A percentile compares a stretch with the other conserved stretches of the same genome.
These are phyloP conservation scores for Colletotrichum spaethianum DNA, from an alignment of 2,329 filamentous ascomycete genomes.

Conservation along the genomic window DNA sequence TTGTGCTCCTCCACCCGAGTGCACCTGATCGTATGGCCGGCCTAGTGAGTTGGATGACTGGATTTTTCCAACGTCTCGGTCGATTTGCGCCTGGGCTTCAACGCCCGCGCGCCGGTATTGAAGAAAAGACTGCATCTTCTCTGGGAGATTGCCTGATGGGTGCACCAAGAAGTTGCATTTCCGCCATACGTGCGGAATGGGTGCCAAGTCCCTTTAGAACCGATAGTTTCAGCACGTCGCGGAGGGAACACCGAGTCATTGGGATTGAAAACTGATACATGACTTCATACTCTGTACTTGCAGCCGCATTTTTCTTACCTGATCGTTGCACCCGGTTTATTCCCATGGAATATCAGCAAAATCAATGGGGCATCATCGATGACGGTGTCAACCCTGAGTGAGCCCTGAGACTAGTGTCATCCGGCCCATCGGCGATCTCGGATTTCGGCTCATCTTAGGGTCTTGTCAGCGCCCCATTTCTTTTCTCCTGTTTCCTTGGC, in stretches of 20 bases:
- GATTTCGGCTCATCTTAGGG: not conserved
- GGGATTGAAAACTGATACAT: constrained; percentile 1
- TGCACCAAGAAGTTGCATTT: not conserved
- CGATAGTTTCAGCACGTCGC: not conserved
- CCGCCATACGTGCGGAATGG: not conserved
- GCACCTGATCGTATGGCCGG: not conserved
- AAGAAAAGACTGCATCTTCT: constrained; percentile 30
- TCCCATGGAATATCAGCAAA: not conserved
- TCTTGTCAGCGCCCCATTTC: not conserved
- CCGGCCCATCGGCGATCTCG: constrained; percentile 8
- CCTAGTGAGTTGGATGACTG: not conserved
- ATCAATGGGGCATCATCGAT: not conserved
- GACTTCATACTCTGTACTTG: constrained; percentile 12
- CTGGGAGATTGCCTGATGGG: not conserved
- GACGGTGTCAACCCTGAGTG: not conserved
- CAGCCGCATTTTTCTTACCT: not conserved
- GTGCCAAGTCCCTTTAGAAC: not conserved
- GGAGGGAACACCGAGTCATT: constrained; percentile 13
- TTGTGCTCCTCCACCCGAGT: not conserved
- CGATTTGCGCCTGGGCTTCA: constrained; percentile 30
- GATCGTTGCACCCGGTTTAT: not conserved
- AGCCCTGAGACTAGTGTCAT: not conserved
- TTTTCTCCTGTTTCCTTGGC: too few species aligned
- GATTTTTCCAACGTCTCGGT: constrained; percentile 15
- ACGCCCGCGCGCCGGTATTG: constrained; percentile 27